phyloP scores from a whole-genome alignment of 176 grass and related monocot genomes.

The Oryza meyeriana region DNA sequence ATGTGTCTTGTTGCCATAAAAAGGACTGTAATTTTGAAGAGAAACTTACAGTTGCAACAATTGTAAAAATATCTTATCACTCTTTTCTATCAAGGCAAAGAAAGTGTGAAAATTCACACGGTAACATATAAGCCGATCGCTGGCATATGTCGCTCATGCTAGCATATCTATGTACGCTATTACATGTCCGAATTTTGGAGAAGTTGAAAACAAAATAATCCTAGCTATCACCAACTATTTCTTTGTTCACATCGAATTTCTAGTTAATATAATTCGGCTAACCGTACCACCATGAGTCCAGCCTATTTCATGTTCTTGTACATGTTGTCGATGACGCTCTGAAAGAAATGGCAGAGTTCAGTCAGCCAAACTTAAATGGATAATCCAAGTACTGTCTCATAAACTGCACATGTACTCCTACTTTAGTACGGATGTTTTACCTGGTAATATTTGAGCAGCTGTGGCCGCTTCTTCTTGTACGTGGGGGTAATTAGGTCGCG shows the following conservation, averaged over 20 bases:
- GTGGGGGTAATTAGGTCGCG: conserved; percentile 90
- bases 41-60: not conserved
- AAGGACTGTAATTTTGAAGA: no score
- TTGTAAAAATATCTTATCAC: not conserved
- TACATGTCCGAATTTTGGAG: not conserved
- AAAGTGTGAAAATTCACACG: not conserved
- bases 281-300: not conserved
- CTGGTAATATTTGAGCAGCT: conserved; percentile 89
- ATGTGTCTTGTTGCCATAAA: not conserved
- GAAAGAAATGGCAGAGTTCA: conserved; percentile 24
- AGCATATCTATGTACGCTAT: not conserved
- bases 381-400: not conserved
- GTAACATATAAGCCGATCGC: no score
- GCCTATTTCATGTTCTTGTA: conserved; percentile 69
- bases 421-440: conserved; percentile 17
- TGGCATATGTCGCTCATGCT: not conserved
- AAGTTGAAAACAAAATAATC: not conserved
- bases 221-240: not conserved
- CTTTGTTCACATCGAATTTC: not conserved
- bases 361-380: not conserved
- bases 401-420: not conserved
- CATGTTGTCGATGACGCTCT: conserved; percentile 65
- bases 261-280: not conserved
- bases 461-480: conserved; percentile 95
- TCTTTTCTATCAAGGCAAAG: not conserved